Conservation (phyloP, 1,284 basidiomycete genomes). For the Caloboletus inedulis region DNA sequence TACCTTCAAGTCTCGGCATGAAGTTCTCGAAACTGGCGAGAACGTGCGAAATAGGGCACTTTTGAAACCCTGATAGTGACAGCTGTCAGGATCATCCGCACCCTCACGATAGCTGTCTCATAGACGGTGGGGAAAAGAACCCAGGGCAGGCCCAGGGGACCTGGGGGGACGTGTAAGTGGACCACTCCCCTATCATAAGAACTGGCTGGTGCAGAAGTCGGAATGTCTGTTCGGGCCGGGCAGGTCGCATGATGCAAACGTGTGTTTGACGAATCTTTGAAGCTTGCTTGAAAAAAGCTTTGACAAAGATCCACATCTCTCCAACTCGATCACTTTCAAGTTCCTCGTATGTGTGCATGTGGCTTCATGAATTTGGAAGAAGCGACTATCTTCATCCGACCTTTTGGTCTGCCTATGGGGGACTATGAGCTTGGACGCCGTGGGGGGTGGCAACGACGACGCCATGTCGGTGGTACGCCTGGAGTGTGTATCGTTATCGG, state of each 20-base stretch:
- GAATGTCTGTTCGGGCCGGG: background rate
- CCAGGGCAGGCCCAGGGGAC: too few species aligned
- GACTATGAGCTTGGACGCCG: background rate
- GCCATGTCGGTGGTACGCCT: background rate
- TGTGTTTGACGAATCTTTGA: background rate
- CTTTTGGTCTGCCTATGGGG: background rate
- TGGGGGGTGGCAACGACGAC: background rate
- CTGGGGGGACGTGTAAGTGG: background rate
- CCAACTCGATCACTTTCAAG: background rate
- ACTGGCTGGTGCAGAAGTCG: background rate
- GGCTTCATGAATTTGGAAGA: background rate
- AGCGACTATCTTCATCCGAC: background rate
- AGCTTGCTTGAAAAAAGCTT: background rate
- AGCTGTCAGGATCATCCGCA: background rate
- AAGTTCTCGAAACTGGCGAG: background rate
- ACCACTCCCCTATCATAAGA: background rate
- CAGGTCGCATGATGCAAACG: background rate
- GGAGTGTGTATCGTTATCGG: conserved; percentile 8
- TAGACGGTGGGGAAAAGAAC: too few species aligned
- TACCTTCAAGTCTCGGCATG: background rate
- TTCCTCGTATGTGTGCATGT: background rate
- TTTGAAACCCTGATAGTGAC: background rate
- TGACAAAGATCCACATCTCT: background rate
- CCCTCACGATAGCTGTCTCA: background rate
- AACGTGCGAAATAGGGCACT: background rate